Percentiles rank a stretch among this genome's conserved stretches.
phyloP scores from a whole-genome alignment of 176 grass and related monocot genomes.

The Zea mays region Zm-B73-REFERENCE-NAM-5.0 NC_050102.1:141448501-141449000 shows the following conservation, averaged over 20 bases:
- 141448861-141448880: conserved; percentile 67
- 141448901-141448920: conserved; percentile 93
- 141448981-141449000: conserved; percentile 85
- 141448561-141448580: conserved; percentile 30
- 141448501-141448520: conserved; percentile 33
- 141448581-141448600: conserved; percentile 12
- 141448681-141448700: conserved; percentile 32
- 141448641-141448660: conserved; percentile 34
- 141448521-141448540: conserved; percentile 29
- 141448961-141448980: conserved; percentile 59
- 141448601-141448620: conserved; percentile 65
- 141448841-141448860: conserved; percentile 52
- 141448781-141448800: conserved; percentile 56
- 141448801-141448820: conserved; percentile 46
- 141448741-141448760: neutral
- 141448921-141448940: conserved; percentile 75
- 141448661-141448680: conserved; percentile 15
- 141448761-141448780: conserved; percentile 35
- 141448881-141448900: conserved; percentile 60
- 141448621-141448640: conserved; percentile 62
- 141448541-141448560: conserved; percentile 1
- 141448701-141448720: conserved; percentile 53
- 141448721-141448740: conserved; percentile 43
- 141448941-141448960: conserved; percentile 36
- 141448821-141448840: conserved; percentile 51